These are phyloP conservation scores for Kluyveromyces wickerhamii DNA, from an alignment of 805 yeast species.

Conservation along the genomic window DNA sequence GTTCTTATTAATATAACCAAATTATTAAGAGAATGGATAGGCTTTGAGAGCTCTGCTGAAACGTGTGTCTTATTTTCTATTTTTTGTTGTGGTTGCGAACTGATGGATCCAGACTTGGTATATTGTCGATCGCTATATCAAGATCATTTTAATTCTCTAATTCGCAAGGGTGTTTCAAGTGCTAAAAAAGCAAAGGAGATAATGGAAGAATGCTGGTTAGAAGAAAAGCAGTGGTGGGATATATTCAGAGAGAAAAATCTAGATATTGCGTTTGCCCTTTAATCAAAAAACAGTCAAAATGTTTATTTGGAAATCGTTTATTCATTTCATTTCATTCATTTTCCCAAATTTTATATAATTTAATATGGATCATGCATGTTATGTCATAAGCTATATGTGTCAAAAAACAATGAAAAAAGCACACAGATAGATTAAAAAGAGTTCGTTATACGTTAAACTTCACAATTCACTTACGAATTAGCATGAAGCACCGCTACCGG, in stretches of 20 bases:
- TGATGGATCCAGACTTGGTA: slow-evolving; percentile 10
- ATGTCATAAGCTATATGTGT: too few species aligned
- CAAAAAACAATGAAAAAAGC: too few species aligned
- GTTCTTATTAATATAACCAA: slow-evolving; percentile 8
- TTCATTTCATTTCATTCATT: too few species aligned
- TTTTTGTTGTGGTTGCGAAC: slow-evolving; percentile 20
- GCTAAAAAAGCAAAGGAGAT: slow-evolving; percentile 14
- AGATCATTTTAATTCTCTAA: slow-evolving; percentile 9
- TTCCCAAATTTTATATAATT: too few species aligned
- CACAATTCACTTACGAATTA: slow-evolving; percentile 4
- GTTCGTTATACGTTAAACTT: too few species aligned
- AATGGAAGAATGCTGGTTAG: slow-evolving; percentile 20
- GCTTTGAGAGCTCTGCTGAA: slow-evolving; percentile 9
- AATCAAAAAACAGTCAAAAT: too few species aligned
- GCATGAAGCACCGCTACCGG: slow-evolving; percentile 13
- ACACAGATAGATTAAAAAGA: too few species aligned
- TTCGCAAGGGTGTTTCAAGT: slow-evolving; percentile 15
- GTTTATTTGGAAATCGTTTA: too few species aligned
- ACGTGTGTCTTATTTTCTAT: slow-evolving; percentile 16
- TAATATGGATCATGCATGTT: too few species aligned
- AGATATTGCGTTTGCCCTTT: slow-evolving; percentile 17
- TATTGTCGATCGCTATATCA: slow-evolving; percentile 10
- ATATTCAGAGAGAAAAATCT: slow-evolving; percentile 12
- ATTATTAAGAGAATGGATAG: slow-evolving; percentile 9
- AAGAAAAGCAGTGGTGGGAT: slow-evolving; percentile 19